phyloP scores from a whole-genome alignment of 2,329 filamentous ascomycete genomes.

The Rhynchosporium secalis region DNA sequence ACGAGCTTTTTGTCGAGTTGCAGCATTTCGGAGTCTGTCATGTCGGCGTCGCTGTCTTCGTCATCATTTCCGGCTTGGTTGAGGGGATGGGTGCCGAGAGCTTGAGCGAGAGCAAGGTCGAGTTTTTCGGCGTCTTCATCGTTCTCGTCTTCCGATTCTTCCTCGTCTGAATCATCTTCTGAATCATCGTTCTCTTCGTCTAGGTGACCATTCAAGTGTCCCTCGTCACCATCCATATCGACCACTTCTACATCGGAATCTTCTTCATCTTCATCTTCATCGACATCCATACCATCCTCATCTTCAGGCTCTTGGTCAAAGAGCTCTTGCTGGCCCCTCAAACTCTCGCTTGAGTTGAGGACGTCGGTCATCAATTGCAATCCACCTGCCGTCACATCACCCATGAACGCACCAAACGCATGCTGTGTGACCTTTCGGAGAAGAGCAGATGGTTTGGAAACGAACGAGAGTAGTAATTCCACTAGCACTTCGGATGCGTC shows the following conservation, averaged over 20 bases:
- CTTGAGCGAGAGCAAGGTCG: constrained; percentile 74
- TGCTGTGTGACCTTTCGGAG: constrained; percentile 85
- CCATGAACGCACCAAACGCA: constrained; percentile 81
- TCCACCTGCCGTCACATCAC: constrained; percentile 70
- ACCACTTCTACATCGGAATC: constrained; percentile 53
- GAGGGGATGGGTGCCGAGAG: constrained; percentile 69
- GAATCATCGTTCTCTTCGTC: constrained; percentile 46
- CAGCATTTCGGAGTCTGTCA: constrained; percentile 97
- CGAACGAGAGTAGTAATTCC: constrained; percentile 86
- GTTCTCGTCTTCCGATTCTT: constrained; percentile 41
- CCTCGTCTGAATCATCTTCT: constrained; percentile 47
- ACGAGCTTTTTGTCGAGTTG: constrained; percentile 79
- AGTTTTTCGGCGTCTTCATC: constrained; percentile 47
- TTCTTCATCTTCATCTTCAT: constrained; percentile 44
- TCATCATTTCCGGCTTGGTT: constrained; percentile 59
- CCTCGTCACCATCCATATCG: constrained; percentile 47
- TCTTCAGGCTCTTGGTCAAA: constrained; percentile 71
- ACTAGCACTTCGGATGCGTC: constrained; percentile 72
- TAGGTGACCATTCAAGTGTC: constrained; percentile 42
- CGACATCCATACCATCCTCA: constrained; percentile 37
- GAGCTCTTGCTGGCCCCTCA: constrained; percentile 80
- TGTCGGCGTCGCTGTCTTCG: constrained; percentile 70
- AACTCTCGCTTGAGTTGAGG: constrained; percentile 75
- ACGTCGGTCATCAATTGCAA: constrained; percentile 67
- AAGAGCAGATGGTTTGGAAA: constrained; percentile 79